Percentiles rank a stretch among this genome's conserved stretches.
These are phyloP conservation scores for Tolypocladium inflatum DNA, from an alignment of 2,329 filamentous ascomycete species.

Conservation along the genomic window DNA sequence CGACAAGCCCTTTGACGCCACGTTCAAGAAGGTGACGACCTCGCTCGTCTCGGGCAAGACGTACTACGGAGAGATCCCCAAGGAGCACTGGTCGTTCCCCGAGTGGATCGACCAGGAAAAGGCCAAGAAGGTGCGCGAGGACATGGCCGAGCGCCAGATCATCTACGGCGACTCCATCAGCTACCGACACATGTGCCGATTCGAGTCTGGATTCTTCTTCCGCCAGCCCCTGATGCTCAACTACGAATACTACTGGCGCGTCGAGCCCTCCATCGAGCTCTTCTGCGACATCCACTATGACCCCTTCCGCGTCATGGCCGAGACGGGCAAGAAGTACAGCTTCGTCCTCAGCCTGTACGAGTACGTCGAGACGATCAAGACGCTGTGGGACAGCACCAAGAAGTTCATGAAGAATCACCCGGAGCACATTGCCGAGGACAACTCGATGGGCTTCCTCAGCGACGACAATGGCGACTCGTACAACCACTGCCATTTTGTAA, in stretches of 20 bases:
- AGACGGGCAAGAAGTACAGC: slow-evolving; percentile 96
- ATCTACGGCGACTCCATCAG: slow-evolving; percentile 97
- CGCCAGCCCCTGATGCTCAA: slow-evolving; percentile 86
- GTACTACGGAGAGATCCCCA: slow-evolving; percentile 79
- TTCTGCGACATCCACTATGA: slow-evolving; percentile 95
- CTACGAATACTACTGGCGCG: slow-evolving; percentile 99
- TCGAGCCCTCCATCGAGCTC: slow-evolving; percentile 93
- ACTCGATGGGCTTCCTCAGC: slow-evolving; percentile 85
- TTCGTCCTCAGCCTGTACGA: slow-evolving; percentile 94
- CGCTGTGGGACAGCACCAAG: slow-evolving; percentile 90
- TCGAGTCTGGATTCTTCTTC: slow-evolving; percentile 99
- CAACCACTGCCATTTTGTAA: slow-evolving; percentile 94
- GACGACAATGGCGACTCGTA: slow-evolving; percentile 87
- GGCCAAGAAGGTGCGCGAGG: slow-evolving; percentile 80
- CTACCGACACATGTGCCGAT: slow-evolving; percentile 99
- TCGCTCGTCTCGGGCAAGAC: slow-evolving; percentile 89
- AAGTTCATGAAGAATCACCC: slow-evolving; percentile 88
- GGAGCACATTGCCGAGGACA: slow-evolving; percentile 74
- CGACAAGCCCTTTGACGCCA: slow-evolving; percentile 85
- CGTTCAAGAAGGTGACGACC: slow-evolving; percentile 85
- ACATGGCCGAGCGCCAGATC: slow-evolving; percentile 90
- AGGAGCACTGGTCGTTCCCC: slow-evolving; percentile 96
- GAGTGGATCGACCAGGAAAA: slow-evolving; percentile 92
- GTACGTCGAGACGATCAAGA: slow-evolving; percentile 92
- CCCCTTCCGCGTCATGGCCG: slow-evolving; percentile 92